phyloP scores from a whole-genome alignment of 257 asterid species.

The Solanum chiquidenum region DNA sequence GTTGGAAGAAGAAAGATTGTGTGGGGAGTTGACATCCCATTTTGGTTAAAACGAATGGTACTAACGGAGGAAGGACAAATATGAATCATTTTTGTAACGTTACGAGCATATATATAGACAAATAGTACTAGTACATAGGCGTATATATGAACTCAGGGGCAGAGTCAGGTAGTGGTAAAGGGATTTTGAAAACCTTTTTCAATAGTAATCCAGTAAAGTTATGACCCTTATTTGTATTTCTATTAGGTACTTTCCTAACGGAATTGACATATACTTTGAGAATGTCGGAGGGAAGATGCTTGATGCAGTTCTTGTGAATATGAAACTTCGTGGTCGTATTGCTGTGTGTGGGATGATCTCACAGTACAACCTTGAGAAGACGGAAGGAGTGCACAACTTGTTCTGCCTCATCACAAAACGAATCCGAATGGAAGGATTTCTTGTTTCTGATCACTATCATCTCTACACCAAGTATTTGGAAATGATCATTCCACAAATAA shows the following conservation, averaged over 20 bases:
- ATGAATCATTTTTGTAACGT: not conserved
- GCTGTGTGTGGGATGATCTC: not conserved
- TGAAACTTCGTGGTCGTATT: not conserved
- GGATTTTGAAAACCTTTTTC: not conserved
- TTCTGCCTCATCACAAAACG: not conserved
- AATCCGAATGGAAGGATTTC: not conserved
- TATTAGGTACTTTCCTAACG: not conserved
- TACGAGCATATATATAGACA: not conserved
- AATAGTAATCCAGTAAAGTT: not conserved
- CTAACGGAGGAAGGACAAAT: not conserved
- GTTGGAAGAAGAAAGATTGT: not conserved
- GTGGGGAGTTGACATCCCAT: not conserved
- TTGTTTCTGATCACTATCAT: not conserved
- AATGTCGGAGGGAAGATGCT: not conserved
- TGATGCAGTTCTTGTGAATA: not conserved
- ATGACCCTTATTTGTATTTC: not conserved
- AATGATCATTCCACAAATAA: not conserved
- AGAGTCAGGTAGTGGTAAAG: not conserved
- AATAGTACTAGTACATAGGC: not conserved
- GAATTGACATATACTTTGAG: not conserved
- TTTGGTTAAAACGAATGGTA: not conserved
- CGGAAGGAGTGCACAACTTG: not conserved
- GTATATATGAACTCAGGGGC: not conserved
- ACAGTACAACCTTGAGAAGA: not conserved
- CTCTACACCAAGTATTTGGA: not conserved